A percentile compares a stretch with the other conserved stretches of the same genome.
Evolutionary conservation across 441 rosid species (phyloP).

Genomic region (Capsella rubella): DNA sequence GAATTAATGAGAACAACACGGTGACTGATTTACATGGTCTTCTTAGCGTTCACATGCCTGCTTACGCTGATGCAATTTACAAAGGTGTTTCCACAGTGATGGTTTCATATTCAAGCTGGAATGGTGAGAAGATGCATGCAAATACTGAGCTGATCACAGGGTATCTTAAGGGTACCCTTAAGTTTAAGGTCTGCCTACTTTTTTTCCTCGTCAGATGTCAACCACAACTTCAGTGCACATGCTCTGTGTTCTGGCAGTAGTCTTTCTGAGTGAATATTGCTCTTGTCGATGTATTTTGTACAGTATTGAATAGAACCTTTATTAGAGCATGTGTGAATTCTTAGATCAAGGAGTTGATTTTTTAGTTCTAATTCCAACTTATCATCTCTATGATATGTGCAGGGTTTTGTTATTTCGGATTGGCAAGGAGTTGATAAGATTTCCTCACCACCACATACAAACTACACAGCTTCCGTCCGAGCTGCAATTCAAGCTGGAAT

Average conservation of each 20-base stretch:
- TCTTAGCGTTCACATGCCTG: constrained; percentile 69
- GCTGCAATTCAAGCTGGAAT: constrained; percentile 77
- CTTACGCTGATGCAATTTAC: constrained; percentile 64
- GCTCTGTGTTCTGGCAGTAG: constrained; percentile 32
- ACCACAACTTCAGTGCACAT: background rate
- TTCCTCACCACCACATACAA: constrained; percentile 58
- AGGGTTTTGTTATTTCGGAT: constrained; percentile 85
- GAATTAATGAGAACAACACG: constrained; percentile 67
- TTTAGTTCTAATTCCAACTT: constrained; percentile 16
- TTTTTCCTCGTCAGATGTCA: background rate
- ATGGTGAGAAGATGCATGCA: constrained; percentile 79
- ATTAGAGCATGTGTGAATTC: background rate
- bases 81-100: constrained; percentile 73
- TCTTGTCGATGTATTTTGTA: constrained; percentile 6
- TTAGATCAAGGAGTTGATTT: background rate
- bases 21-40: constrained; percentile 59
- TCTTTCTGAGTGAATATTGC: constrained; percentile 12
- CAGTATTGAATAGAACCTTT: background rate
- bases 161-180: constrained; percentile 64
- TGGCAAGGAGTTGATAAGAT: constrained; percentile 79
- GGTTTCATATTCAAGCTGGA: constrained; percentile 81
- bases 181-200: constrained; percentile 55
- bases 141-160: constrained; percentile 60
- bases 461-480: constrained; percentile 69
- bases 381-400: constrained; percentile 39